Percentiles rank a stretch among this genome's conserved stretches.
Evolutionary conservation across 2,329 filamentous ascomycete species (phyloP).

Genomic region (Exophiala sp.): DNA sequence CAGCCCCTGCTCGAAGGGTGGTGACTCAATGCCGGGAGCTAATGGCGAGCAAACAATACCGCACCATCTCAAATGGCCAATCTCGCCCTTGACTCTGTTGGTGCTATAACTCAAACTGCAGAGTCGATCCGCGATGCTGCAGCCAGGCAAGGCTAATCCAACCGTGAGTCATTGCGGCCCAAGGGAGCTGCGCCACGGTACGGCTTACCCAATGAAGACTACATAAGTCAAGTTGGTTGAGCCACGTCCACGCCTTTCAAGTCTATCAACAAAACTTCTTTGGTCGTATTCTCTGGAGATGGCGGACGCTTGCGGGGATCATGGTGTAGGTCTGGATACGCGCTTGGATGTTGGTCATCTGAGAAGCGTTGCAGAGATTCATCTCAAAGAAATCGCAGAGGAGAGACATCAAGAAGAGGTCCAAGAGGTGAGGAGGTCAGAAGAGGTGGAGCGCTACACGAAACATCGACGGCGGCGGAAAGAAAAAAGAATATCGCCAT

Average conservation of each 20-base stretch:
- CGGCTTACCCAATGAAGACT: background rate
- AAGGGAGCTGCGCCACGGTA: background rate
- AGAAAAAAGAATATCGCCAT: background rate
- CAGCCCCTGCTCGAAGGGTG: background rate
- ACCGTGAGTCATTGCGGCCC: background rate
- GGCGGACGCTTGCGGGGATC: background rate
- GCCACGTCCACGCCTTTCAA: background rate
- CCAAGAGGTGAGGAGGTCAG: conserved; percentile 3
- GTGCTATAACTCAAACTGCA: background rate
- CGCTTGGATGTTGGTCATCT: conserved; percentile 3
- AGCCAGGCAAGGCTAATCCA: background rate
- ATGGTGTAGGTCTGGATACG: background rate
- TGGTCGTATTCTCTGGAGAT: background rate
- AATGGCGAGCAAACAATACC: background rate
- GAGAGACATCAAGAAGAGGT: conserved; percentile 16
- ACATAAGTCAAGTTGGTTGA: background rate
- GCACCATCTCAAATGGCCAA: background rate
- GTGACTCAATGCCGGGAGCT: background rate
- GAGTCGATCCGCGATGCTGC: background rate
- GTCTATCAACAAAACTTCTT: background rate
- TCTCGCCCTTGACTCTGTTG: background rate
- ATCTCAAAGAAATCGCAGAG: conserved; percentile 18
- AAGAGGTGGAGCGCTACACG: conserved; percentile 19
- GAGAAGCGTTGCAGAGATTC: conserved; percentile 17
- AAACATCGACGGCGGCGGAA: conserved; percentile 14